phyloP scores from a whole-genome alignment of 1,284 basidiomycete genomes.

The Boletellus dicymbophilus region DNA sequence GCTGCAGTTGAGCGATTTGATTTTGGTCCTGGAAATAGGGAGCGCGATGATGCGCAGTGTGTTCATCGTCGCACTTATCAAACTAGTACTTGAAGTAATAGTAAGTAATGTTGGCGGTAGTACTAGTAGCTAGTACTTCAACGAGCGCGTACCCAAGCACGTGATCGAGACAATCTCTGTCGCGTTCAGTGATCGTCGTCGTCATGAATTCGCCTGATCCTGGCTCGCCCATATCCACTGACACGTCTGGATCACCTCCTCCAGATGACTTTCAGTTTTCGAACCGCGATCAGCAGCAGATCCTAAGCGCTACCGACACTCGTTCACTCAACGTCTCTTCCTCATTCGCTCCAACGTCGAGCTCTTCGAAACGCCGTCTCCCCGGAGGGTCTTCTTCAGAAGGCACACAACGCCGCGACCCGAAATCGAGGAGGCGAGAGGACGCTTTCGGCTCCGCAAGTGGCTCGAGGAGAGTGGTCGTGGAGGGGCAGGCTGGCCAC shows the following conservation, averaged over 20 bases:
- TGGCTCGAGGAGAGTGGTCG: constrained; percentile 21
- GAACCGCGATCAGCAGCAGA: constrained; percentile 32
- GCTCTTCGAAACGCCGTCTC: constrained; percentile 40
- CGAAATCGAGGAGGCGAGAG: constrained; percentile 45
- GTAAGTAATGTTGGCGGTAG: too few species aligned
- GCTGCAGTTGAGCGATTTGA: constrained; percentile 12
- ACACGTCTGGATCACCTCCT: constrained; percentile 36
- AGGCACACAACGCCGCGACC: constrained; percentile 35
- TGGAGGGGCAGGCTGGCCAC: constrained; percentile 27
- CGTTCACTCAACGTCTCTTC: constrained; percentile 20
- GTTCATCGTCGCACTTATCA: constrained; percentile 8
- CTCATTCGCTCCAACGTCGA: constrained; percentile 21
- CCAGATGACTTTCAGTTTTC: constrained; percentile 36
- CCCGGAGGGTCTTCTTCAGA: constrained; percentile 38
- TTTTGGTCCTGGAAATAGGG: constrained; percentile 36
- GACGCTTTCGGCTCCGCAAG: constrained; percentile 27
- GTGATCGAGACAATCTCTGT: constrained; percentile 18
- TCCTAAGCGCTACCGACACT: constrained; percentile 18
- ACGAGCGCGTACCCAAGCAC: constrained; percentile 12
- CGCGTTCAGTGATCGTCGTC: not conserved
- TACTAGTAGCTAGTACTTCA: too few species aligned
- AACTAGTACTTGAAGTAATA: too few species aligned
- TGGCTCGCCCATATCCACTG: constrained; percentile 35
- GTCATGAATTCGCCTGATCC: constrained; percentile 36
- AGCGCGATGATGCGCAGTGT: constrained; percentile 51